Percentiles rank a stretch among this genome's conserved stretches.
Evolutionary conservation across 2,329 filamentous ascomycete species (phyloP).

Genomic region (Fusarium marasasianum): DNA sequence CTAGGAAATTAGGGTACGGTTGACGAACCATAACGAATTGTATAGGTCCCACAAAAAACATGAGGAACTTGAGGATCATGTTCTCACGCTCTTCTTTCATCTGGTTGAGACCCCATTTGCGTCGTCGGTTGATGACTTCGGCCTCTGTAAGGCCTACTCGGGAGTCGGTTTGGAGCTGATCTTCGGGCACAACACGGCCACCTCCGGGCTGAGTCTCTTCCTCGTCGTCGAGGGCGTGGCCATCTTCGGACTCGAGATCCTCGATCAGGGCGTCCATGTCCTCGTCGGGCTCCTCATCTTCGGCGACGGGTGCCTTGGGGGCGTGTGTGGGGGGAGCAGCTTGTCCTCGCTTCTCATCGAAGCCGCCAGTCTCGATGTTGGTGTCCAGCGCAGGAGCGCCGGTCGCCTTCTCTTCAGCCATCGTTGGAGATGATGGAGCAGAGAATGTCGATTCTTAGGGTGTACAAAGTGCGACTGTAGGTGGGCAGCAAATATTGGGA

Average conservation of each 20-base stretch:
- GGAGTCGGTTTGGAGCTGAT: conserved; percentile 80
- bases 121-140: conserved; percentile 71
- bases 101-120: conserved; percentile 84
- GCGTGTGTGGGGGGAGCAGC: conserved; percentile 46
- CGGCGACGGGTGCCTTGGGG: conserved; percentile 56
- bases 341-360: conserved; percentile 68
- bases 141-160: conserved; percentile 75
- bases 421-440: conserved; percentile 41
- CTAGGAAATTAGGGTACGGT: background rate
- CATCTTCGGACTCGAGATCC: conserved; percentile 85
- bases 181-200: conserved; percentile 73
- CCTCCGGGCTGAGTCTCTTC: conserved; percentile 58
- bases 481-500: conserved; percentile 33
- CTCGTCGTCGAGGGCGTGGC: conserved; percentile 71
- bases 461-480: conserved; percentile 32
- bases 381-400: conserved; percentile 68
- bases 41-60: conserved; percentile 88
- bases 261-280: conserved; percentile 89
- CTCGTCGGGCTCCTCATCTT: conserved; percentile 78
- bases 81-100: conserved; percentile 95
- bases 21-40: conserved; percentile 87
- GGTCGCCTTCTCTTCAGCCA: conserved; percentile 65
- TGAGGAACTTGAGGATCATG: conserved; percentile 80
- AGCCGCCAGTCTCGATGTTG: conserved; percentile 71
- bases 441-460: conserved; percentile 30